Evolutionary conservation across 352 stramenopile genomes (phyloP).

Genomic region (Blastocystis sp.): DNA sequence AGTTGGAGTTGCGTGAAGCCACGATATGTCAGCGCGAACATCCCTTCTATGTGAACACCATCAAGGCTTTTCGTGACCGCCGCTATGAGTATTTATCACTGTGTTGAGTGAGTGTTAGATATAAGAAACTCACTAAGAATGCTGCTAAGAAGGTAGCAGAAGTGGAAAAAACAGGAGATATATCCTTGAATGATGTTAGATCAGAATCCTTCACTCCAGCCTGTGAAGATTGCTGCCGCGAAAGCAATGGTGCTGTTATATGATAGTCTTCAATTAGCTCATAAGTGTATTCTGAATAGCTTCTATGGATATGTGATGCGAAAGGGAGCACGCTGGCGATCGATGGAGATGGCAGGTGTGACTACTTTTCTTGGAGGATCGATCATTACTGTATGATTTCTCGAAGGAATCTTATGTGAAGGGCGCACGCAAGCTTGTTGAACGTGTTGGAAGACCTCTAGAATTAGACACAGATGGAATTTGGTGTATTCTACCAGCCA

Average conservation of each 20-base stretch:
- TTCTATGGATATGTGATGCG: slow-evolving; percentile 99
- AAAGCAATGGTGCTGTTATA: slow-evolving; percentile 82
- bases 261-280: slow-evolving; percentile 96
- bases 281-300: slow-evolving; percentile 99
- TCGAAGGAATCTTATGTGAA: not conserved
- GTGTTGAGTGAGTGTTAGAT: slow-evolving; percentile 70
- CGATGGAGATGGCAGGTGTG: slow-evolving; percentile 99
- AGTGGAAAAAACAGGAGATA: slow-evolving; percentile 74
- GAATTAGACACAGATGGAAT: slow-evolving; percentile 99
- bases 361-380: slow-evolving; percentile 95
- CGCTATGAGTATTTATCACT: slow-evolving; percentile 84
- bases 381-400: slow-evolving; percentile 84
- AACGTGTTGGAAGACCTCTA: slow-evolving; percentile 90
- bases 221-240: slow-evolving; percentile 71
- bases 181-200: slow-evolving; percentile 33
- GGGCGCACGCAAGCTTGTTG: slow-evolving; percentile 77
- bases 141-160: slow-evolving; percentile 79
- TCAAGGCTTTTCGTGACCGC: slow-evolving; percentile 95
- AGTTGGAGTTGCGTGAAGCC: slow-evolving; percentile 86
- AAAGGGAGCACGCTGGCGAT: slow-evolving; percentile 95
- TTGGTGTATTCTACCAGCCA: slow-evolving; percentile 95
- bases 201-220: slow-evolving; percentile 42
- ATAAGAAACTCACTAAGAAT: slow-evolving; percentile 95
- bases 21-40: slow-evolving; percentile 99
- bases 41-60: slow-evolving; percentile 98